Evolutionary conservation across 257 asterid genomes (phyloP).

Genomic region (Solanum etuberosum): DNA sequence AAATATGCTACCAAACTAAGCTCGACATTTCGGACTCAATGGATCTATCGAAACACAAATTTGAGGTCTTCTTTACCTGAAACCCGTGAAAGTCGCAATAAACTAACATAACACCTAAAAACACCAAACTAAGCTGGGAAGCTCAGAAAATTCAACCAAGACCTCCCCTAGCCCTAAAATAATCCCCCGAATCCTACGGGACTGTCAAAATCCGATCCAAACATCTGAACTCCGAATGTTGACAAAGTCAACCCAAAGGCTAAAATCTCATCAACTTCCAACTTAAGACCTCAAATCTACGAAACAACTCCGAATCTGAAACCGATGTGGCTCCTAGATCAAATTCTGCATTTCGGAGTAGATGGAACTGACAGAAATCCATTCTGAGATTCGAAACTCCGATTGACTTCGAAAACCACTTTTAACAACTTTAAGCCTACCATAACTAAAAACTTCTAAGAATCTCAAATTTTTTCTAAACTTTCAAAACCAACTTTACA

Average conservation of each 20-base stretch:
- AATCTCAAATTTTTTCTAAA: background rate
- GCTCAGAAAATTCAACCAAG: too few relatives aligned
- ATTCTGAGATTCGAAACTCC: background rate
- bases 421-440: background rate
- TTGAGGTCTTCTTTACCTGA: too few relatives aligned
- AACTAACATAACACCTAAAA: background rate
- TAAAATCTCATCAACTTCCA: background rate
- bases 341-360: background rate
- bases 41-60: too few relatives aligned
- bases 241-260: background rate
- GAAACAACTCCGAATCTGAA: background rate
- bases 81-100: background rate
- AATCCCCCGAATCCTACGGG: background rate
- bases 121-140: background rate
- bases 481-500: too few relatives aligned
- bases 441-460: background rate
- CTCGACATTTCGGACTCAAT: too few relatives aligned
- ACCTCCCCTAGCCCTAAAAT: background rate
- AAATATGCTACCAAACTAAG: too few relatives aligned
- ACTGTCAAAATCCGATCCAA: too few relatives aligned
- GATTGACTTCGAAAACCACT: background rate
- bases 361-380: background rate
- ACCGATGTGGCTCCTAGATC: background rate
- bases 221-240: background rate
- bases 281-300: background rate